These are phyloP conservation scores for Vitis rupestris DNA, from an alignment of 164 flowering plant genomes.

Conservation along the genomic window DNA sequence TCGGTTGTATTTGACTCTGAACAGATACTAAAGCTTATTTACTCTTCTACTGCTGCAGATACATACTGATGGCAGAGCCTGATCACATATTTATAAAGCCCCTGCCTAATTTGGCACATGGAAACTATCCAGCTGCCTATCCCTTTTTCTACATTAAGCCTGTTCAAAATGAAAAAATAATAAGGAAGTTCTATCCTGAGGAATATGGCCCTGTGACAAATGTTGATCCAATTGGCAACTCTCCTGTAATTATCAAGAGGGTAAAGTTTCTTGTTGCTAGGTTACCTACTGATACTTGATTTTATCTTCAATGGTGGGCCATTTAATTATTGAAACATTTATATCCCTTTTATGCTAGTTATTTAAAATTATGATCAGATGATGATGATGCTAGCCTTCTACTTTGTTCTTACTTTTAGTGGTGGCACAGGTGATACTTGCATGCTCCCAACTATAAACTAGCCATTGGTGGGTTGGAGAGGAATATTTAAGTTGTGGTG, in stretches of 20 bases:
- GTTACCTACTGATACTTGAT: neutral
- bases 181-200: constrained; percentile 84
- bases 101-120: constrained; percentile 81
- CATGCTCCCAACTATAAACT: no score
- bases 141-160: constrained; percentile 94
- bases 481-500: no score
- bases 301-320: neutral
- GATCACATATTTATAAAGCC: constrained; percentile 88
- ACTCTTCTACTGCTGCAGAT: constrained; percentile 48
- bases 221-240: constrained; percentile 95
- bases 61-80: constrained; percentile 95
- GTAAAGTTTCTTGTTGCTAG: constrained; percentile 29
- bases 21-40: neutral
- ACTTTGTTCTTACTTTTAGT: neutral
- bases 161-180: constrained; percentile 51
- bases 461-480: no score
- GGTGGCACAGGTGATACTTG: no score
- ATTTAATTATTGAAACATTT: neutral
- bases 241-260: constrained; percentile 94
- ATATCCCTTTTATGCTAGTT: no score
- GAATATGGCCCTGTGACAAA: constrained; percentile 82
- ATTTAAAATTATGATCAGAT: no score
- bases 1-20: no score
- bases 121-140: constrained; percentile 70
- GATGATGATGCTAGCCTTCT: neutral